Evolutionary conservation across 441 rosid genomes (phyloP), one percentile per base, ranked within the genome.

Genomic region (Populus hybrid): DNA sequence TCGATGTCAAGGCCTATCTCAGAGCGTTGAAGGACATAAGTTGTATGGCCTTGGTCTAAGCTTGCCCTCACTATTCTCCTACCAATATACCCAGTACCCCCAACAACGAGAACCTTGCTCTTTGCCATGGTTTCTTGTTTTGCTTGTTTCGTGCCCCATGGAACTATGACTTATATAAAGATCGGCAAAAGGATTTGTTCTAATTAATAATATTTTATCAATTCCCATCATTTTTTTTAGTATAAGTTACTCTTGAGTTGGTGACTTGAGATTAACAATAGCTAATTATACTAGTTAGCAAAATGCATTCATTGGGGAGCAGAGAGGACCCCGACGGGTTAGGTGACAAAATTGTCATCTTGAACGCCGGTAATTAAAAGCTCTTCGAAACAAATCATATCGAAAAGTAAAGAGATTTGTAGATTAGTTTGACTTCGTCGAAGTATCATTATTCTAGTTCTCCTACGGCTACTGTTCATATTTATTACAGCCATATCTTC

Each of bases 81-180:
- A 1, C 98, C 98, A 2, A 91, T 70, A 76, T 89, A 91, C 1
- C 98, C 98, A 0, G 95, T 94, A 23, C 87, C 98, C 2, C 98
- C 98, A 9, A 92, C 95, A 8, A 94, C 87, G 14, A 92, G 86
- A 70, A 94, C 93, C 80, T 81, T 88, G 73, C 85, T 82, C 83
- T 86, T 87, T 8, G 2, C 85, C 88, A 79, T 79, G 14, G 57
- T 16, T 12, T 20, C 20, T 11, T 32, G 2, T 2, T 24, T 8
- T 57, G 1, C 11, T 23, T 54, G 61, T 18, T 54, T 18, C 61
- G 2, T 16, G 61, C n/a, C 8, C n/a, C 61, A 18, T 35, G 8
- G 6, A 35, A 14, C 57, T 50, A 1, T 50, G 57, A 14, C 57
- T 50, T 50, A 14, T 35, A 35, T 35, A 14, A 16, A 50, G 20